Conservation (phyloP, 164 flowering plant genomes). For the Vitis amurensis region DNA sequence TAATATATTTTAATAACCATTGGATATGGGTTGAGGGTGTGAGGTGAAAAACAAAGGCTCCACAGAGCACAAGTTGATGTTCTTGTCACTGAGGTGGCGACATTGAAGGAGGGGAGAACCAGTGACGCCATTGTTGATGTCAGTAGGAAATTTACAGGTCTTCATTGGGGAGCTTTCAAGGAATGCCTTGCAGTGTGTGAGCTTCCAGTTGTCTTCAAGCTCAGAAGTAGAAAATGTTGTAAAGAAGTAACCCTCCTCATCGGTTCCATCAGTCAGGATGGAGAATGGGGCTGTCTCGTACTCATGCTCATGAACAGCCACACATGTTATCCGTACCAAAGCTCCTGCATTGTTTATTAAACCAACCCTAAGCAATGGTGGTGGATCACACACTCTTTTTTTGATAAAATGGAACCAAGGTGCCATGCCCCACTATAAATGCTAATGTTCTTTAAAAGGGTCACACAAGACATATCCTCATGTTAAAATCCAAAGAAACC, state of each 20-base stretch:
- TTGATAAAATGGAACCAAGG: too few species aligned
- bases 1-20: too few species aligned
- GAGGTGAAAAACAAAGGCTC: slow-evolving; percentile 41
- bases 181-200: slow-evolving; percentile 40
- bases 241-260: slow-evolving; percentile 43
- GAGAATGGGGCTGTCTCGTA: slow-evolving; percentile 28
- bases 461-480: too few species aligned
- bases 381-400: too few species aligned
- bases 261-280: slow-evolving; percentile 29
- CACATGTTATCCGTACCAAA: slow-evolving; percentile 41
- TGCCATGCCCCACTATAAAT: too few species aligned
- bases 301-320: slow-evolving; percentile 26
- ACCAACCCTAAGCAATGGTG: too few species aligned
- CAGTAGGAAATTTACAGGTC: slow-evolving; percentile 31
- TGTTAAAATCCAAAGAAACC: too few species aligned
- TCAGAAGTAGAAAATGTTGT: slow-evolving; percentile 24
- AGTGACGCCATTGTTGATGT: slow-evolving; percentile 32
- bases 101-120: slow-evolving; percentile 31
- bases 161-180: slow-evolving; percentile 37
- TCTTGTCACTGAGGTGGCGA: slow-evolving; percentile 22
- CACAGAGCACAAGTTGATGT: slow-evolving; percentile 35
- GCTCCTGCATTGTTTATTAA: slow-evolving; percentile 27
- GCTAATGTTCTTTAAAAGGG: too few species aligned
- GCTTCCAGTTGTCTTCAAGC: slow-evolving; percentile 14
- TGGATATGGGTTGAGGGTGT: not conserved